Evolutionary conservation across 176 grass and related monocot species (phyloP).

Genomic region (Canna indica): DNA sequence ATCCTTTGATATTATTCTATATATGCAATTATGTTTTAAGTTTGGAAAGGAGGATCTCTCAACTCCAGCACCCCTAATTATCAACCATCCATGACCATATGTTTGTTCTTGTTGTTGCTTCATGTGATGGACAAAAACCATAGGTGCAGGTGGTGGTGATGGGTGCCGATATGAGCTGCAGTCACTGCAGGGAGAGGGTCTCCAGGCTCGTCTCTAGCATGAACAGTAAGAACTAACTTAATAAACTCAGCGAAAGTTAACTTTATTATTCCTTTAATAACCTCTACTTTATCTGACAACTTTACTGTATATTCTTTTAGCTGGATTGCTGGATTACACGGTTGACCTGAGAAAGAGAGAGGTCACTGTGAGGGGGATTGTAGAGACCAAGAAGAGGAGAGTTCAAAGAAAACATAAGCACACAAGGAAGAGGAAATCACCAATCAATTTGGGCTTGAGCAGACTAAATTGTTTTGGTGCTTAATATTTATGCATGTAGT

Average conservation of each 20-base stretch:
- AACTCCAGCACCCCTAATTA: too few relatives aligned
- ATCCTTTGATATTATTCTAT: too few relatives aligned
- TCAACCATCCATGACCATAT: too few relatives aligned
- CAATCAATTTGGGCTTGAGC: background rate
- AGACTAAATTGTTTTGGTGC: background rate
- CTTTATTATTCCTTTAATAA: background rate
- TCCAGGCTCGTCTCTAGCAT: slow-evolving; percentile 84
- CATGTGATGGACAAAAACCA: too few relatives aligned
- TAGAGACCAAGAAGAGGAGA: slow-evolving; percentile 30
- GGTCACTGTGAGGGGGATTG: slow-evolving; percentile 54
- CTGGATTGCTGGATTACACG: slow-evolving; percentile 91
- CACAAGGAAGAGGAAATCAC: background rate
- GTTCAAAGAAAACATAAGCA: background rate
- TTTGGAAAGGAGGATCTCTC: too few relatives aligned
- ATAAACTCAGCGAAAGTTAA: background rate
- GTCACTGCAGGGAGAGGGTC: slow-evolving; percentile 65
- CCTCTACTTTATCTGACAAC: background rate
- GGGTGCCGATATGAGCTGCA: slow-evolving; percentile 85
- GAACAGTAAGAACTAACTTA: slow-evolving; percentile 41
- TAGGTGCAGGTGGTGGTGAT: slow-evolving; percentile 95
- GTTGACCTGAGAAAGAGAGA: slow-evolving; percentile 93
- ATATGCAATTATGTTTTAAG: too few relatives aligned
- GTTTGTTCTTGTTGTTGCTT: too few relatives aligned
- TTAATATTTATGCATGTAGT: background rate
- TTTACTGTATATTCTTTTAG: slow-evolving; percentile 14